Evolutionary conservation across 2,329 filamentous ascomycete genomes (phyloP).

Genomic region (Trichoderma hamatum): DNA sequence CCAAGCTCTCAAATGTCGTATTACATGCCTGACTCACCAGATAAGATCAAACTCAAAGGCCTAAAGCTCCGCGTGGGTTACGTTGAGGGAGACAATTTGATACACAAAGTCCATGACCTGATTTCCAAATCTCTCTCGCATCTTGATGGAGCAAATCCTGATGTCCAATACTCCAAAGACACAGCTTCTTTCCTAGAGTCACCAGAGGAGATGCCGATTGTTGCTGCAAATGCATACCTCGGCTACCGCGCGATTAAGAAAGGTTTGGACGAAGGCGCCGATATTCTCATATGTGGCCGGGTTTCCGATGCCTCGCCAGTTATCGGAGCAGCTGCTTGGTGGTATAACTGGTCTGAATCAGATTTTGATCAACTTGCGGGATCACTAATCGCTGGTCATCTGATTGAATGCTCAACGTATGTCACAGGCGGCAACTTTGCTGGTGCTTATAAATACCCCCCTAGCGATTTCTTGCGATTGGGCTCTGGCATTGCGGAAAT

Average conservation of each 20-base stretch:
- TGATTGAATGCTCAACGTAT: slow-evolving; percentile 57
- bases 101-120: slow-evolving; percentile 29
- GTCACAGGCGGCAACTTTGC: slow-evolving; percentile 57
- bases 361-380: slow-evolving; percentile 52
- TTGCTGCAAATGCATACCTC: slow-evolving; percentile 52
- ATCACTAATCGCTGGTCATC: slow-evolving; percentile 50
- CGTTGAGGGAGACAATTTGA: slow-evolving; percentile 45
- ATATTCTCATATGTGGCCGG: slow-evolving; percentile 49
- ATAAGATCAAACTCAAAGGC: slow-evolving; percentile 34
- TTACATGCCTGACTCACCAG: background rate
- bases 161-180: slow-evolving; percentile 30
- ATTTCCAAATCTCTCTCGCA: slow-evolving; percentile 29
- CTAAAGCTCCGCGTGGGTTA: slow-evolving; percentile 42
- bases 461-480: slow-evolving; percentile 38
- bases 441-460: slow-evolving; percentile 39
- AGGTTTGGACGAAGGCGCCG: slow-evolving; percentile 43
- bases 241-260: slow-evolving; percentile 49
- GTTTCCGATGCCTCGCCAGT: slow-evolving; percentile 51
- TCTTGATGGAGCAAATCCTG: slow-evolving; percentile 29
- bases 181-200: slow-evolving; percentile 30
- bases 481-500: slow-evolving; percentile 56
- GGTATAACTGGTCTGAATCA: slow-evolving; percentile 51
- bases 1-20: background rate
- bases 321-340: slow-evolving; percentile 56
- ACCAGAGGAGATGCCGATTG: slow-evolving; percentile 29